Evolutionary conservation across 495 filamentous ascomycete genomes (phyloP), one percentile per base, ranked within the genome.

Genomic region (Talaromyces proteolyticus): DNA sequence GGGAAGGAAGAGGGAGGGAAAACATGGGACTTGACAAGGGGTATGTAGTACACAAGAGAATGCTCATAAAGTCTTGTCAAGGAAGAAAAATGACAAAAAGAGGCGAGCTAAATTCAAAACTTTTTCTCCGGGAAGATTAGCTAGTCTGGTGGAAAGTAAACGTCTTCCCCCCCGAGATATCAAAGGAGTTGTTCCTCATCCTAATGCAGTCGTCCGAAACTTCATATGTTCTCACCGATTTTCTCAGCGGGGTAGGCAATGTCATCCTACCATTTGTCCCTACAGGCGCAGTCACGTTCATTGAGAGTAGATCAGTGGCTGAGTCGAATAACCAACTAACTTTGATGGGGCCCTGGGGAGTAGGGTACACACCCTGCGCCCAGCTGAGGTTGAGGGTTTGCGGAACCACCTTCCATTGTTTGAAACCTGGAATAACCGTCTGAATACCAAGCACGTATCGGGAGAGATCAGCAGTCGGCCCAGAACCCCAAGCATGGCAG

Each of bases 271-370:
- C 39, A 18, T 42, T 19, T 42, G 39, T 42, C 0, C 39, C 39
- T 1, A 19, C 39, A n/a, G 39, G 39, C 17, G 39, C 39, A 8
- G 39, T 42, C 16, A 42, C 16, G 39, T 20, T 42, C 39, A 42
- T 42, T 19, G 39, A 42, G 21, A 42, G 21, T n/a, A 42, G 39
- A 4, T 19, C 39, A 4, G 3, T 42, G n/a, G n/a, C n/a, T 18
- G 39, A 42, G 39, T 42, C 21, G 39, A 42, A 42, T n/a, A n/a
- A 18, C 39, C 39, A 42, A 42, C 39, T 19, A 21, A 42, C 39
- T 42, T 42, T n/a, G 17, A 42, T 42, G 21, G 39, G 14, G 49
- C 0, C 72, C 69, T 1, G 65, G 11, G 53, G 53, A 16, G 44
- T 47, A 3, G 53, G 53, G 26, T 55, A 45, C n/a, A 18, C 22